Evolutionary conservation across 177 flowering plant genomes (phyloP), one percentile per base, ranked within the genome.

Genomic region (Vitis hybrid): DNA sequence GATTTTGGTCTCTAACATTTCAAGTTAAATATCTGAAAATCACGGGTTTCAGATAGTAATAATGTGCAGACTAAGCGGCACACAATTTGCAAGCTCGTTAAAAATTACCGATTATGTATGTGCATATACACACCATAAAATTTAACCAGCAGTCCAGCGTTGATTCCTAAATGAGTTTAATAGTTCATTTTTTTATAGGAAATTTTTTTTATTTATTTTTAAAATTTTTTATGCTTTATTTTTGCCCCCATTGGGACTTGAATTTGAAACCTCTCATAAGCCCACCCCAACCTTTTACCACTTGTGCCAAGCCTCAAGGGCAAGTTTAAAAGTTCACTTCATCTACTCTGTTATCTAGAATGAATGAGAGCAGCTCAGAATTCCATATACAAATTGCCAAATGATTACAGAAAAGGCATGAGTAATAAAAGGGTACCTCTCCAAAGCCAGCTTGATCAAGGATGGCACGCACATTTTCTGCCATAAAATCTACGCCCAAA

Each of bases 401-500:
- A 12, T 1, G 30, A 18, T 2, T 19, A 59, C 18, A 27, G 46
- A n/a, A 30, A 50, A 56, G 48, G 35, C 14, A 19, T 15, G 64
- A 16, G 10, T 67, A 50, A 48, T 65, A 50, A 19, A 55, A 68
- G 30, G 62, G 14, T 87, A 95, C 99, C 93, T 90, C 75, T 59
- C 71, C 79, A 76, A 83, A 93, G 21, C 97, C 99, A 73, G 97
- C 97, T 78, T 93, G 97, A 78, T 95, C 98, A 71, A 95, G 97
- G 66, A 95, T 95, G n/a, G 98, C 97, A 46, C 97, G 97, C n/a
- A 95, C 98, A 82, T 93, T 95, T 82, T 93, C 99, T 49, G 99
- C 90, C 99, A 95, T 93, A 73, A 95, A 95, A 81, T 93, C 99
- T n/a, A 95, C 98, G 70, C 99, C 97, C 46, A 93, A 84, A 72